phyloP scores from a whole-genome alignment of 441 rosid species.

The Biscutella auriculata region DNA sequence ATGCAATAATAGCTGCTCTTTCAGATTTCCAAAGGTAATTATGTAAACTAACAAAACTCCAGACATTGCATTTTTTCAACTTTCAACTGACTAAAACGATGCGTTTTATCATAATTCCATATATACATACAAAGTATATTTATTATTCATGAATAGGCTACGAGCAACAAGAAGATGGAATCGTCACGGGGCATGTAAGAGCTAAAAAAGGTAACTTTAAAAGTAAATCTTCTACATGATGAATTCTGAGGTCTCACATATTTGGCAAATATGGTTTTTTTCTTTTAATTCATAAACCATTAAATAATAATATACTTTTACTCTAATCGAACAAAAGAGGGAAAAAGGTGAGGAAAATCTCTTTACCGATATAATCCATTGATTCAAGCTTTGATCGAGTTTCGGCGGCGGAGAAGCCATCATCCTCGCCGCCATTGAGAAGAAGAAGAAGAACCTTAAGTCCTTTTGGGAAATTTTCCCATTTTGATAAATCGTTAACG shows the following conservation, averaged over 20 bases:
- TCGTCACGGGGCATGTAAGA: constrained; percentile 17
- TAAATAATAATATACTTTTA: not conserved
- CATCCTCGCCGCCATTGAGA: not conserved
- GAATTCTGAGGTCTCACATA: no score
- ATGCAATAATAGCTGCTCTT: not conserved
- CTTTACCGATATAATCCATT: constrained; percentile 82
- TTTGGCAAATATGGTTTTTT: not conserved
- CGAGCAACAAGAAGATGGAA: not conserved
- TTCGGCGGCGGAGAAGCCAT: constrained; percentile 37
- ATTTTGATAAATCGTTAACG: constrained; percentile 65
- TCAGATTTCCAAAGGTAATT: not conserved
- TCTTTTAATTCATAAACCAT: not conserved
- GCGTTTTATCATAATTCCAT: not conserved
- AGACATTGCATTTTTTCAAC: constrained; percentile 6
- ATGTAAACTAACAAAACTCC: constrained; percentile 7
- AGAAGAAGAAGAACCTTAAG: constrained; percentile 85
- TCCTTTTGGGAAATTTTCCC: constrained; percentile 95
- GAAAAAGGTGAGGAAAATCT: constrained; percentile 7
- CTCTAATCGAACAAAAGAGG: not conserved
- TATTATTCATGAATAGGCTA: no score
- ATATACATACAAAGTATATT: no score
- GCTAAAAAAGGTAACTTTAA: constrained; percentile 3
- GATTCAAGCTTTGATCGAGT: constrained; percentile 73
- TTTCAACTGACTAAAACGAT: not conserved
- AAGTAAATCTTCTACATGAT: no score